These are phyloP conservation scores for Nephelium lappaceum DNA, from an alignment of 345 rosid genomes.

Conservation along the genomic window DNA sequence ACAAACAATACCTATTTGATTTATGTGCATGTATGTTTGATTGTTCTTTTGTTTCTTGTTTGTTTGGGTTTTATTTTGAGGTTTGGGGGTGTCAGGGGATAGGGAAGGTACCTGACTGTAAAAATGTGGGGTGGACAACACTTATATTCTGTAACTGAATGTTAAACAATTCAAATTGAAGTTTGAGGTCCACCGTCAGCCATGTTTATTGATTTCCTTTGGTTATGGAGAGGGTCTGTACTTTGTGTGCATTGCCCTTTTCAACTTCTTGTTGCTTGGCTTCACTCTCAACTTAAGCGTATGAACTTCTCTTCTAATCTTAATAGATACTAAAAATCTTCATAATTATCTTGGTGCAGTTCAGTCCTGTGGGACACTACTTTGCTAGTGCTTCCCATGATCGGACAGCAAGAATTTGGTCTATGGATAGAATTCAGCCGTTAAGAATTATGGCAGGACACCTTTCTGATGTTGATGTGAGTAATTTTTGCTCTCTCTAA, in stretches of 20 bases:
- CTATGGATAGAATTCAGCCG: conserved; percentile 93
- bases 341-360: conserved; percentile 56
- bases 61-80: background rate
- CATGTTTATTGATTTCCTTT: background rate
- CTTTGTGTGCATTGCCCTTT: background rate
- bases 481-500: conserved; percentile 25
- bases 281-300: background rate
- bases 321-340: background rate
- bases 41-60: background rate
- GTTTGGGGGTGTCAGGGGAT: background rate
- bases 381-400: conserved; percentile 98
- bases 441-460: conserved; percentile 97
- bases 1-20: background rate
- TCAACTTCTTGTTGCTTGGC: background rate
- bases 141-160: too few relatives aligned
- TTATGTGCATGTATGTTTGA: background rate
- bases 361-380: conserved; percentile 91
- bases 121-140: too few relatives aligned
- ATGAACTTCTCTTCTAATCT: background rate
- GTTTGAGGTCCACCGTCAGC: background rate
- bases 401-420: conserved; percentile 93
- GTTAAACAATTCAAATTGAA: too few relatives aligned
- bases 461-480: conserved; percentile 95
- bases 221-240: background rate
- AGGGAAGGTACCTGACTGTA: too few relatives aligned